Base-by-base conservation (phyloP, 2,329 filamentous ascomycete genomes). In the Gaeumannomyces tritici region DNA sequence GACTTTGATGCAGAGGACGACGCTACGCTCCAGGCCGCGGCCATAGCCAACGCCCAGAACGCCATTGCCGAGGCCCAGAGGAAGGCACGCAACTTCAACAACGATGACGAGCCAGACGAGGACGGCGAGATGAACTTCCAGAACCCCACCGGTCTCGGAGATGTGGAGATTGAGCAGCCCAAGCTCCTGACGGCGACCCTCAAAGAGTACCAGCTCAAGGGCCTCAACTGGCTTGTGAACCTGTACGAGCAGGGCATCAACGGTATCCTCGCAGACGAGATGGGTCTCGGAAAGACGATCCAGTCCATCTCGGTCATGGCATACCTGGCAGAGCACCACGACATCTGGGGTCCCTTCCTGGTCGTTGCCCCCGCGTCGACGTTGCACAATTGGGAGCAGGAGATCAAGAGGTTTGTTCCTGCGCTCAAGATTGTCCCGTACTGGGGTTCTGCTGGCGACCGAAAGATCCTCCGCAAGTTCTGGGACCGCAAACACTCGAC, bases 61-160 rank as follows among this genome's bases (percentile, higher is more conserved):
- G 95, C 95, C 65, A 92, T 99, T 65, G 89, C 96, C 68, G 90
- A 97, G 74, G 95, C 95, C 0, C 91, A 97, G 74, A 88, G 92
- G 73, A 93, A 95, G 74, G 95, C 95, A 0, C 88, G 92, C 61
- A 90, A 90, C 12, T 99, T 99, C 82, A 96, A 98, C 77, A 87
- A 91, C 64, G 81, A 82, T 12, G 79, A 86, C 61, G 80, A 85
- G 61, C 84, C 87, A 70, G 79, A 85, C 62, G 92, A 97, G 64
- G 93, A 97, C 70, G 93, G 93, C 69, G 95, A 99, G 77, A 91
- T 99, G 89, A 99, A 99, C 78, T 99, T 99, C 81, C 95, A 99
- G 77, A 98, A 99, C 73, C 95, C 95, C 0, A 95, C 93, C 4
- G 95, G 93, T 70, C 83, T 99, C 69, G 93, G 93, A 69, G 93